Percentiles rank a stretch among this genome's conserved stretches.
phyloP scores from a whole-genome alignment of 2,329 filamentous ascomycete genomes.

The Sarocladium brachiariae region DNA sequence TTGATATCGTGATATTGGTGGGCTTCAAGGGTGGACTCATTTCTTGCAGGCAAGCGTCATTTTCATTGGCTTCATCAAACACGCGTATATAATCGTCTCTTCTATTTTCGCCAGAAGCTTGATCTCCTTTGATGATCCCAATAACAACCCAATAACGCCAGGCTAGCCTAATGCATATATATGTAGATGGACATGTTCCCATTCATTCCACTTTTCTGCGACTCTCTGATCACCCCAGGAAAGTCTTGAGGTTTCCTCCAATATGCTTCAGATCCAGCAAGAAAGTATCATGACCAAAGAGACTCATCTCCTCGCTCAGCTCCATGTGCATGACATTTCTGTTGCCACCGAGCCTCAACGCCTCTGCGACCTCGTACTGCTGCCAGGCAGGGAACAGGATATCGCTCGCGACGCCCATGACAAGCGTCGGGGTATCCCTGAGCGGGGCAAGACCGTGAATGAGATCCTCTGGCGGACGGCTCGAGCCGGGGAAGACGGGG shows the following conservation, averaged over 20 bases:
- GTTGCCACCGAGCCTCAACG: slow-evolving; percentile 72
- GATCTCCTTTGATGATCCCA: too few species aligned
- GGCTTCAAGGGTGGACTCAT: not conserved
- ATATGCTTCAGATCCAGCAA: slow-evolving; percentile 87
- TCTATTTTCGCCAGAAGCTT: too few species aligned
- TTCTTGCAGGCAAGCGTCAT: slow-evolving; percentile 3
- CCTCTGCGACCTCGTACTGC: slow-evolving; percentile 86
- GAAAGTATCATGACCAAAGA: slow-evolving; percentile 97
- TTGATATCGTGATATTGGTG: not conserved
- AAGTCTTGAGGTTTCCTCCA: slow-evolving; percentile 73
- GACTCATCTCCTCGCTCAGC: slow-evolving; percentile 84
- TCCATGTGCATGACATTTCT: slow-evolving; percentile 79
- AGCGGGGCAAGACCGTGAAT: slow-evolving; percentile 66
- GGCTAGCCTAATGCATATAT: not conserved
- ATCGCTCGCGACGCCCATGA: slow-evolving; percentile 92
- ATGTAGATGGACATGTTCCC: not conserved
- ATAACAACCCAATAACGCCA: slow-evolving; percentile 10
- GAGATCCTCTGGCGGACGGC: slow-evolving; percentile 68
- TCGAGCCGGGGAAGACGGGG: slow-evolving; percentile 22
- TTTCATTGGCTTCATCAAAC: too few species aligned
- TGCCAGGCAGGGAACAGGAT: slow-evolving; percentile 98
- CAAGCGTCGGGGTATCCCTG: slow-evolving; percentile 71
- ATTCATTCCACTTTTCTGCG: too few species aligned
- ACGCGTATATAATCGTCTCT: too few species aligned
- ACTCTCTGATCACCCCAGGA: slow-evolving; percentile 52